phyloP scores from a whole-genome alignment of 345 rosid species.

The Iberis pinnata region DNA sequence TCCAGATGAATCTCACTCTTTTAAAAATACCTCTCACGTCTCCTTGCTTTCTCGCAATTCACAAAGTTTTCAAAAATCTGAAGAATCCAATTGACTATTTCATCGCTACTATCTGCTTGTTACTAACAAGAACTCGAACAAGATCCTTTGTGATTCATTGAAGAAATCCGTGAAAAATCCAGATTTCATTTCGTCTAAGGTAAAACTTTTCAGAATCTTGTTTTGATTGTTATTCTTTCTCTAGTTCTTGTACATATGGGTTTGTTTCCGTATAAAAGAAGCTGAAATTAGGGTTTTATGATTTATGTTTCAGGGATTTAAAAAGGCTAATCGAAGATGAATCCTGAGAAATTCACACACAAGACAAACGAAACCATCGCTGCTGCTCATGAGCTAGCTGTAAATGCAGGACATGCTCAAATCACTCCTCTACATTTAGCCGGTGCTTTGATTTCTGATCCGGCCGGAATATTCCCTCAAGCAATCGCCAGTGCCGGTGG shows the following conservation, averaged over 20 bases:
- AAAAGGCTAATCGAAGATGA: slow-evolving; percentile 38
- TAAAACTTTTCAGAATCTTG: not conserved
- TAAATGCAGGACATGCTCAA: slow-evolving; percentile 65
- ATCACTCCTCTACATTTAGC: slow-evolving; percentile 84
- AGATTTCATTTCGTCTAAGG: slow-evolving; percentile 12
- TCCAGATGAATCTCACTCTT: slow-evolving; percentile 20
- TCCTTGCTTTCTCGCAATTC: slow-evolving; percentile 12
- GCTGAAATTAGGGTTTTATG: not conserved
- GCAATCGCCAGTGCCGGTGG: slow-evolving; percentile 53
- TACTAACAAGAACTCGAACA: slow-evolving; percentile 8
- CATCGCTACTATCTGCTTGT: not conserved
- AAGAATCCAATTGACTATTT: not conserved
- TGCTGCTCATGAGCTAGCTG: slow-evolving; percentile 58
- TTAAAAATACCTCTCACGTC: slow-evolving; percentile 8
- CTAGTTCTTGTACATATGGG: not conserved
- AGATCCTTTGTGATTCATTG: not conserved
- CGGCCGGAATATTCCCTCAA: slow-evolving; percentile 58
- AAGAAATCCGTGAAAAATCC: slow-evolving; percentile 3
- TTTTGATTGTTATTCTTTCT: not conserved
- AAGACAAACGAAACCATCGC: slow-evolving; percentile 78
- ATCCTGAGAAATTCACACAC: slow-evolving; percentile 87
- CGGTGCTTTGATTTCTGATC: slow-evolving; percentile 57
- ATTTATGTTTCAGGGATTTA: not conserved
- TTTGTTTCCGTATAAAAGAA: not conserved
- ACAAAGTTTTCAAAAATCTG: slow-evolving; percentile 8